Conservation (phyloP, 192 early-diverging fungal genomes). For the Paraglomus occultum region DNA sequence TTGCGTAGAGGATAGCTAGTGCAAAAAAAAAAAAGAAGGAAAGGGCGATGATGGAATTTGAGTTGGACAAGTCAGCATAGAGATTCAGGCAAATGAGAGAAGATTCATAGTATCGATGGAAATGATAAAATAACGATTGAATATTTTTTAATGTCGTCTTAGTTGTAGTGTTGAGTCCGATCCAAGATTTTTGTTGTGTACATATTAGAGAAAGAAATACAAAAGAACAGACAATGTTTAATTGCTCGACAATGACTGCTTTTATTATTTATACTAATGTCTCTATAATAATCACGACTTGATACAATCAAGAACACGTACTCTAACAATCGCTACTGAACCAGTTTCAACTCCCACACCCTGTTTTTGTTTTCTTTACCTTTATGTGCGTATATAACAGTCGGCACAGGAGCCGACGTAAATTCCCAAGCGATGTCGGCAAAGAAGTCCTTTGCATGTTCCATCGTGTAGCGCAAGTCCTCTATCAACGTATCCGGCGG, state of each 20-base stretch:
- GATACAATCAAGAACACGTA: too few species aligned
- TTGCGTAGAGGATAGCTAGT: slow-evolving; percentile 26
- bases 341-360: too few species aligned
- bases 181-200: too few species aligned
- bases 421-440: slow-evolving; percentile 31
- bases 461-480: slow-evolving; percentile 27
- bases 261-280: too few species aligned
- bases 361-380: not conserved
- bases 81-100: not conserved
- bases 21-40: not conserved
- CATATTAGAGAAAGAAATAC: not conserved
- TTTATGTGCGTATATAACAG: slow-evolving; percentile 28
- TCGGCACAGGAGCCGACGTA: slow-evolving; percentile 1
- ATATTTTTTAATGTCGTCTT: too few species aligned
- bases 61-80: not conserved
- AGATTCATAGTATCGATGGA: not conserved
- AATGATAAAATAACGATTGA: not conserved
- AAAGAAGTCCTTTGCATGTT: slow-evolving; percentile 25
- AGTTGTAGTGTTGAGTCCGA: too few species aligned
- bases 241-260: too few species aligned
- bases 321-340: too few species aligned
- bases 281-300: too few species aligned
- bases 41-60: not conserved
- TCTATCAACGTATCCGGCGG: slow-evolving; percentile 27
- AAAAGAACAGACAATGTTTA: too few species aligned